These are phyloP conservation scores for Alternaria brassicae DNA, from an alignment of 2,329 filamentous ascomycete genomes.

Conservation along the genomic window DNA sequence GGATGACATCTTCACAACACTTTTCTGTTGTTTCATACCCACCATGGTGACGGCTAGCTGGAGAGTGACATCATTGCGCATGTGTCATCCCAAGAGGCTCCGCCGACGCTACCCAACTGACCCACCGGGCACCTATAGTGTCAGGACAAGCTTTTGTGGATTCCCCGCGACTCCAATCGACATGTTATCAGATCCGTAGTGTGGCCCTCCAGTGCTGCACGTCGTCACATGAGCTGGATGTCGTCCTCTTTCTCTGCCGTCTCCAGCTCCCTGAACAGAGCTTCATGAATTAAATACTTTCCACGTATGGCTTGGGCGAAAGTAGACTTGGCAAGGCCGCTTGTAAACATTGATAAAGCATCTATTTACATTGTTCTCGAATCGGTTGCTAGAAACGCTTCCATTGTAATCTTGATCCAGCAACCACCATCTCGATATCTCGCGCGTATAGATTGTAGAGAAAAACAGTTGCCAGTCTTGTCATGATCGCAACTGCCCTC, in stretches of 20 bases:
- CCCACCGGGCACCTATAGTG: slow-evolving; percentile 6
- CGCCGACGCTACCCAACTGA: slow-evolving; percentile 9
- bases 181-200: slow-evolving; percentile 1
- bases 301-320: neutral
- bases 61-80: slow-evolving; percentile 17
- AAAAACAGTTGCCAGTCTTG: neutral
- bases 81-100: slow-evolving; percentile 1
- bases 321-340: neutral
- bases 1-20: neutral
- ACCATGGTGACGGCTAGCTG: neutral
- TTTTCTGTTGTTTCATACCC: neutral
- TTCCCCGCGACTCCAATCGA: neutral
- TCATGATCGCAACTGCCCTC: neutral
- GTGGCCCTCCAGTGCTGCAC: neutral
- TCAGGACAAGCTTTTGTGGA: slow-evolving; percentile 11
- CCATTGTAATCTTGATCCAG: neutral
- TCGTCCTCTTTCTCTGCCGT: neutral
- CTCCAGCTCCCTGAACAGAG: too few species aligned
- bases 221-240: neutral
- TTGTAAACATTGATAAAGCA: neutral
- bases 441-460: too few species aligned
- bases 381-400: neutral
- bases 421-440: neutral
- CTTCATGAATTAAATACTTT: neutral
- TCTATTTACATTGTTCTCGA: neutral